phyloP scores from a whole-genome alignment of 768 basidiomycete species.

The Tubosaeta brunneosetosa region DNA sequence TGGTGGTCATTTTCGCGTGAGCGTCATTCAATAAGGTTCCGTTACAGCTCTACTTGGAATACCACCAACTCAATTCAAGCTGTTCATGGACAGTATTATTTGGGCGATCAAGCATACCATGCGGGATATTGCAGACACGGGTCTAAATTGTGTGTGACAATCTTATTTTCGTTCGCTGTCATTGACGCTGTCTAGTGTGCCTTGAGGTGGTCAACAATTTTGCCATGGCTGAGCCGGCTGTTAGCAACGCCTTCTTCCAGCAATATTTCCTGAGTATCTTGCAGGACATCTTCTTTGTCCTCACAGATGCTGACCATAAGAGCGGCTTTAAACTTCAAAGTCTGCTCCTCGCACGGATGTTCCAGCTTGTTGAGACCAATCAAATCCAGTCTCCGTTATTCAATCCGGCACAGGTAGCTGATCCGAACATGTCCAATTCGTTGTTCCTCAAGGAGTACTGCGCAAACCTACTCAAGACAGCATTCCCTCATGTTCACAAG shows the following conservation, averaged over 20 bases:
- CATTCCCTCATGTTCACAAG: constrained; percentile 91
- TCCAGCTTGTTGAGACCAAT: constrained; percentile 84
- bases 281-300: constrained; percentile 94
- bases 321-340: constrained; percentile 97
- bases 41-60: constrained; percentile 66
- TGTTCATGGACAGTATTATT: constrained; percentile 96
- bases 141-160: constrained; percentile 56
- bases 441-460: constrained; percentile 82
- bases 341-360: constrained; percentile 86
- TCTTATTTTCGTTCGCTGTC: neutral
- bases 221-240: constrained; percentile 67
- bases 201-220: constrained; percentile 96
- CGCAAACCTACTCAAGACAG: constrained; percentile 76
- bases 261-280: constrained; percentile 91
- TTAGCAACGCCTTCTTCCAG: constrained; percentile 93
- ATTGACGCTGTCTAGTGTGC: constrained; percentile 53
- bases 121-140: constrained; percentile 95
- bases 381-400: constrained; percentile 78
- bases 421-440: constrained; percentile 71
- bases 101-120: constrained; percentile 99
- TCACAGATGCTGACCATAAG: constrained; percentile 98
- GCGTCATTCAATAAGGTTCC: neutral
- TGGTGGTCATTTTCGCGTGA: neutral
- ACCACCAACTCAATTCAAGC: constrained; percentile 91
- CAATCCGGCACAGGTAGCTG: constrained; percentile 67